Base-by-base conservation (phyloP, 2,329 filamentous ascomycete species). In the Cercospora berteroae region DNA sequence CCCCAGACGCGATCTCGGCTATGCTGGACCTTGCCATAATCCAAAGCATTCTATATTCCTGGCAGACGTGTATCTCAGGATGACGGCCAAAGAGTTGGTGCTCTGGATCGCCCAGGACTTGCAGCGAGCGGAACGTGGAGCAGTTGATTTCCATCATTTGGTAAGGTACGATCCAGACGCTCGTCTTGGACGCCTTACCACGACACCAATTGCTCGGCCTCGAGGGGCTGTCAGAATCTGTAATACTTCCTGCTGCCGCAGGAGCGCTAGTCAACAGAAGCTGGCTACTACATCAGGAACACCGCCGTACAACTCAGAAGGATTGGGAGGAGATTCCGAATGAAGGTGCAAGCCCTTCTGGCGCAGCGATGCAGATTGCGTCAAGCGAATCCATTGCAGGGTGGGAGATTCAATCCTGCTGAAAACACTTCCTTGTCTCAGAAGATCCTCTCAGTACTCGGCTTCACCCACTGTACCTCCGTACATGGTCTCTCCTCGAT, bases 381-480 rank as follows among this genome's bases (percentile, higher is more conserved):
- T n/a, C n/a, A n/a, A n/a, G n/a, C n/a, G n/a, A n/a, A n/a, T n/a
- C n/a, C n/a, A n/a, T n/a, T n/a, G n/a, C n/a, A n/a, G n/a, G n/a
- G n/a, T n/a, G n/a, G n/a, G n/a, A n/a, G n/a, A n/a, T n/a, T n/a
- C n/a, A n/a, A n/a, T n/a, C n/a, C n/a, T n/a, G n/a, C n/a, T n/a
- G n/a, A n/a, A n/a, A n/a, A n/a, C n/a, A n/a, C n/a, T 23, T 20
- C 16, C 6, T 2, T 29, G 31, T 5, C 29, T 71, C 60, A 70
- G 64, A 73, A 74, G 10, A 74, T 74, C 52, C 73, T 66, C 60
- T 69, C 36, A 1, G 64, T 70, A 58, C 72, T 72, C 68, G 79
- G 78, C 55, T 72, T 79, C 25, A 80, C 72, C 80, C 80, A 81
- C 33, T 77, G 78, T 18, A 77, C 78, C 63, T 79, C 74, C 36